Base-by-base conservation (phyloP, 352 stramenopile species). In the Phytophthora cactorum region DNA sequence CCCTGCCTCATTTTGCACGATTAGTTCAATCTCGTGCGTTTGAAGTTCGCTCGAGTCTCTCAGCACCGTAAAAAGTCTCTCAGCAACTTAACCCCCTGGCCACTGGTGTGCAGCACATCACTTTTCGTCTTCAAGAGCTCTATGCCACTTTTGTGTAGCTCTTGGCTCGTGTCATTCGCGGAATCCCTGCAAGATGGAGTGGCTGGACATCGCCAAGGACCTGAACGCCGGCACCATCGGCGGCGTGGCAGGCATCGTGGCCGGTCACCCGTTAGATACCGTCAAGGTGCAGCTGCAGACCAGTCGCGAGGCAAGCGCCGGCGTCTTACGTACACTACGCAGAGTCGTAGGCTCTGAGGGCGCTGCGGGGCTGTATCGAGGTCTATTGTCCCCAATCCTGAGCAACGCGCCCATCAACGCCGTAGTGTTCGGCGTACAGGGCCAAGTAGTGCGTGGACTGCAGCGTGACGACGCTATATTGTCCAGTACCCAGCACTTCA, bases 201-300 rank as follows among this genome's bases (percentile, higher is more conserved):
- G 86, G 86, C 69, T 92, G 55, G 86, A 93, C 61, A 80, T 95
- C 17, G 74, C 75, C 65, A 95, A 92, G 72, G 86, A 95, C 74
- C 74, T 95, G 59, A 92, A 92, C 68, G 84, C 86, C 36, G 86
- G 86, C 59, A 95, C 86, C n/a, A 78, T 95, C 38, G 86, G 83
- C 46, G 86, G 86, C 60, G 83, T 93, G 34, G 85, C 86, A 2
- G 84, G 86, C 52, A 92, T 95, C 68, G 68, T 92, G 29, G 78
- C 84, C 14, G 87, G 89, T 10, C 89, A 96, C 55, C 89, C 89
- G 27, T 77, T 96, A 28, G 89, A 96, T 75, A 96, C 89, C 25
- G 82, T 96, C 64, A 96, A 96, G 67, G 87, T 95, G 60, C 86
- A 89, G 43, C 66, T 95, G 47, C 89, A 96, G 74, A 96, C 87